A percentile compares a stretch with the other conserved stretches of the same genome.
Conservation (phyloP, 257 asterid genomes). For the Catharanthus roseus region DNA sequence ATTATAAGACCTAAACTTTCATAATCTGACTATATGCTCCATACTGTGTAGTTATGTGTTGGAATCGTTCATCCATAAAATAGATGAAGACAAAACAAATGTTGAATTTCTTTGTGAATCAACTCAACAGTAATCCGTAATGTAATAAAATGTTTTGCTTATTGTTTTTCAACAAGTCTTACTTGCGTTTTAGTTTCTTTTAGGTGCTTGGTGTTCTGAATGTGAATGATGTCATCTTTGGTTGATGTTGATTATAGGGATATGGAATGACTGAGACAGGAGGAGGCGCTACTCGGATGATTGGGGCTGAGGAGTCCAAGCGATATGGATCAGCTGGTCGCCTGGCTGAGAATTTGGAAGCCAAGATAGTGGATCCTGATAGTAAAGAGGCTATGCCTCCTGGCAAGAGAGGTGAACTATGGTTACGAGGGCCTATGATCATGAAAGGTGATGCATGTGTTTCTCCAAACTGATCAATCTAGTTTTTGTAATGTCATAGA, state of each 20-base stretch:
- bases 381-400: constrained; percentile 66
- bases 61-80: not conserved
- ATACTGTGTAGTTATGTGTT: not conserved
- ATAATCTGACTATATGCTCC: not conserved
- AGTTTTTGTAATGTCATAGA: no score
- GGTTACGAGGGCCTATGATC: constrained; percentile 70
- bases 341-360: constrained; percentile 52
- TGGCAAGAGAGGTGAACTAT: constrained; percentile 67
- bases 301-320: constrained; percentile 52
- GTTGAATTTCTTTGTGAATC: not conserved
- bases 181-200: not conserved
- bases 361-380: constrained; percentile 77
- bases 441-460: constrained; percentile 64
- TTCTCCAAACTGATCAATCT: not conserved
- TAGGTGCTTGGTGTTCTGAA: not conserved
- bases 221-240: not conserved
- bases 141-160: no score
- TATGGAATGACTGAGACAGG: constrained; percentile 85
- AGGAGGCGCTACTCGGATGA: constrained; percentile 57
- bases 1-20: no score
- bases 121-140: not conserved
- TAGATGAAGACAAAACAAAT: not conserved
- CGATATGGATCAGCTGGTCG: constrained; percentile 78
- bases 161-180: not conserved
- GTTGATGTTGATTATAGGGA: constrained; percentile 42